Percentiles rank a stretch among this genome's conserved stretches.
Conservation (phyloP, 331 rosid genomes). For the Acacia pycnantha region DNA sequence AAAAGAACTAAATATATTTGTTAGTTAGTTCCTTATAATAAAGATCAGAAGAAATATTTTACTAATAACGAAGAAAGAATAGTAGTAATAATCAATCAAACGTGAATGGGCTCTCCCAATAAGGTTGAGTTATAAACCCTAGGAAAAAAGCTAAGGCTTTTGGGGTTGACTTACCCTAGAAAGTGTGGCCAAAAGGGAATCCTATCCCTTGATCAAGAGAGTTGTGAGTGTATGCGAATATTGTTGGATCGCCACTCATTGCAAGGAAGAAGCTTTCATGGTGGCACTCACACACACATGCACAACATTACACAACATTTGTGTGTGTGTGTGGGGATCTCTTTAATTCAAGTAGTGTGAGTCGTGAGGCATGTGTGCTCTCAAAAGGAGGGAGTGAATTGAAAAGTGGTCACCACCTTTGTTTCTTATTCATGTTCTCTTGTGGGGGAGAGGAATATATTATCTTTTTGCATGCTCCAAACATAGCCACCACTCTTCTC, state of each 20-base stretch:
- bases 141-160: constrained; percentile 49
- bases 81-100: not conserved
- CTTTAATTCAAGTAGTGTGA: constrained; percentile 27
- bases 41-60: not conserved
- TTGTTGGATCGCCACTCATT: constrained; percentile 65
- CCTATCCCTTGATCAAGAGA: constrained; percentile 57
- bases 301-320: constrained; percentile 1
- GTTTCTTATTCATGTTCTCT: constrained; percentile 73
- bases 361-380: constrained; percentile 58
- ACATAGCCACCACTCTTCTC: constrained; percentile 40
- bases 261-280: constrained; percentile 40
- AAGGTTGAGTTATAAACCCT: constrained; percentile 45
- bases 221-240: constrained; percentile 46
- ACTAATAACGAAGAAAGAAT: constrained; percentile 9
- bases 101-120: constrained; percentile 44
- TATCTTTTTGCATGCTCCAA: constrained; percentile 63
- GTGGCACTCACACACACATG: not conserved
- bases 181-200: constrained; percentile 81
- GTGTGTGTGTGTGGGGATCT: not conserved
- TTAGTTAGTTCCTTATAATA: no score
- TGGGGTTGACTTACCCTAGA: constrained; percentile 76
- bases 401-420: constrained; percentile 62
- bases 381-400: constrained; percentile 62
- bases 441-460: constrained; percentile 82
- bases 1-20: no score